phyloP scores from a whole-genome alignment of 1,284 basidiomycete species.

The Ustilago nuda region DNA sequence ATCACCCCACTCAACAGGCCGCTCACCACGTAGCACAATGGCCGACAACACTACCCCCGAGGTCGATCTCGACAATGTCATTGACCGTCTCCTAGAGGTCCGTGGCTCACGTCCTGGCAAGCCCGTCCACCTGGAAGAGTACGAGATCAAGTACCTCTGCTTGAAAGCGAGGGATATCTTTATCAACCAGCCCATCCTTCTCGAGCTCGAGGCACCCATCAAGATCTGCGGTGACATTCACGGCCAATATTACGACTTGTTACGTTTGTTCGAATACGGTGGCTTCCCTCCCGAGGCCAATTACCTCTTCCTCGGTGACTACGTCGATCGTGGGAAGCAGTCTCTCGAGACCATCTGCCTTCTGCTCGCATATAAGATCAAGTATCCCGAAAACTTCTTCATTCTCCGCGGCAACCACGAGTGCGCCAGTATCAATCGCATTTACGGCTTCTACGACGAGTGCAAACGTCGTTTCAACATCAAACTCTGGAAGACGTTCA shows the following conservation, averaged over 20 bases:
- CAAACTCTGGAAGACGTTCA: slow-evolving; percentile 98
- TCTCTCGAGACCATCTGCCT: slow-evolving; percentile 89
- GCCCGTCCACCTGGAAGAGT: slow-evolving; percentile 91
- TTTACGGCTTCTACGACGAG: slow-evolving; percentile 97
- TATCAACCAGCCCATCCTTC: slow-evolving; percentile 92
- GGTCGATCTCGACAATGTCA: slow-evolving; percentile 69
- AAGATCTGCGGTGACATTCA: slow-evolving; percentile 98
- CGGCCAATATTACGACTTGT: slow-evolving; percentile 93
- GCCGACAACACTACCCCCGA: slow-evolving; percentile 64
- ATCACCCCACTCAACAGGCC: slow-evolving; percentile 12
- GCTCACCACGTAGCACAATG: slow-evolving; percentile 53
- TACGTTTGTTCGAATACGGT: slow-evolving; percentile 92
- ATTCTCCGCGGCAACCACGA: slow-evolving; percentile 94
- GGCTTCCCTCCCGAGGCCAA: slow-evolving; percentile 96
- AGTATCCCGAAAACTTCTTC: slow-evolving; percentile 98
- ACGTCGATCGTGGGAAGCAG: slow-evolving; percentile 94
- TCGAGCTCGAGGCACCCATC: slow-evolving; percentile 94
- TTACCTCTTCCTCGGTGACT: slow-evolving; percentile 95
- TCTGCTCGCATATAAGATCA: slow-evolving; percentile 94
- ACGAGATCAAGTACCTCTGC: slow-evolving; percentile 95
- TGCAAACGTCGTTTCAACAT: slow-evolving; percentile 98
- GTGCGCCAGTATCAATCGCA: slow-evolving; percentile 92
- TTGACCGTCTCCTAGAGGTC: slow-evolving; percentile 72
- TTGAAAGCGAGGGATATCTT: slow-evolving; percentile 95
- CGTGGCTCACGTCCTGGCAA: slow-evolving; percentile 92